Evolutionary conservation across 2,329 filamentous ascomycete species (phyloP).

Genomic region (Didymella segeticola): DNA sequence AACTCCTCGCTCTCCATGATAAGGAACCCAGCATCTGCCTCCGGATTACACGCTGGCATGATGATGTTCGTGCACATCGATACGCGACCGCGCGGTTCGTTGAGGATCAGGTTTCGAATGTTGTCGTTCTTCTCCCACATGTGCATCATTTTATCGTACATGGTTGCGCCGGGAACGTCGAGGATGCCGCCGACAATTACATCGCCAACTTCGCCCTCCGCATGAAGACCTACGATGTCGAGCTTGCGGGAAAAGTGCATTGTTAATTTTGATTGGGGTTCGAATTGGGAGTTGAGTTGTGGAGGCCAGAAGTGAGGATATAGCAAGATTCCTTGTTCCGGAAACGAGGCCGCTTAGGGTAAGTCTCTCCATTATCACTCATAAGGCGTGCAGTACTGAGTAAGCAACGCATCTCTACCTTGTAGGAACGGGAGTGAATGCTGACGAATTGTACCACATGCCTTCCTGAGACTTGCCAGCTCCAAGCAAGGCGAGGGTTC

Average conservation of each 20-base stretch:
- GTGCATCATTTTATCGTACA: constrained; percentile 58
- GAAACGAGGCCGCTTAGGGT: neutral
- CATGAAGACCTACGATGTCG: constrained; percentile 38
- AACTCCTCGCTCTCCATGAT: constrained; percentile 58
- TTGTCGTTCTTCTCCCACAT: constrained; percentile 52
- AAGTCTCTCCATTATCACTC: neutral
- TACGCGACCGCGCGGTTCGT: constrained; percentile 56
- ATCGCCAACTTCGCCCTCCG: constrained; percentile 57
- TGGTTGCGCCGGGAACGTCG: constrained; percentile 51
- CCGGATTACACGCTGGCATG: constrained; percentile 53
- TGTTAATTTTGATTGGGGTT: neutral
- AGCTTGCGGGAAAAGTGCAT: constrained; percentile 9
- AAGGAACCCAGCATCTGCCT: constrained; percentile 55
- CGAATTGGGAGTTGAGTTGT: no score
- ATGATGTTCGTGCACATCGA: constrained; percentile 54
- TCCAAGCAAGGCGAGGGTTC: no score
- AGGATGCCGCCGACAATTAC: constrained; percentile 58
- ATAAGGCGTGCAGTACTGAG: neutral
- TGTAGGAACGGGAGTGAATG: no score
- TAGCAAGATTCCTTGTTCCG: neutral
- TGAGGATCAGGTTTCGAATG: constrained; percentile 53
- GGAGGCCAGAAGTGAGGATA: neutral
- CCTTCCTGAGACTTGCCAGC: no score
- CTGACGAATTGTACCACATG: no score
- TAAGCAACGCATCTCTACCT: no score